Base-by-base conservation (phyloP, 129 eudicot species). In the Lonicera japonica region DNA sequence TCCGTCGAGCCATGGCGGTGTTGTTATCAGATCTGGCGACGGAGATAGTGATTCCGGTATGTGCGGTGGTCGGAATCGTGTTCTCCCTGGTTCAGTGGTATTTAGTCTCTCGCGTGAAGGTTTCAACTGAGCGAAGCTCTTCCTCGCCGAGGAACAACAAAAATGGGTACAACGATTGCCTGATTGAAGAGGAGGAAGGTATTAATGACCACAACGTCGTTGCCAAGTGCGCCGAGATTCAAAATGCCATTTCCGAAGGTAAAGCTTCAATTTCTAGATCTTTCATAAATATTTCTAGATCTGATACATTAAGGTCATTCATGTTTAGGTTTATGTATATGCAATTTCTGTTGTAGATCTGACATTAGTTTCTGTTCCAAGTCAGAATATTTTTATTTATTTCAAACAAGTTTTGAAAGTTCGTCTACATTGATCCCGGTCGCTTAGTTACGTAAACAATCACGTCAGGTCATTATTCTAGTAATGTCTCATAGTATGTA, bases 231-330 rank as follows among this genome's bases (percentile, higher is more conserved):
- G 86, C 97, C 45, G 97, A 90, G 45, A 90, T 90, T 43, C 97
- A 90, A 61, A 83, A 45, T 38, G 97, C 97, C 48, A 90, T 90
- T 38, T 86, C 97, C n/a, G 92, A 90, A 83, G 97, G 97, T 90
- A 5, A 69, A 61, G 18, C 0, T 70, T 4, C 43, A 55, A 4
- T 18, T 51, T n/a, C 48, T 57, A 71, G 66, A 68, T 76, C 60
- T 75, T 60, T 39, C 25, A 5, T 45, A 34, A 16, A 15, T 56
- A 40, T 25, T 43, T 43, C 16, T 3, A 10, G 51, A 0, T 29
- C 36, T 29, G 36, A 29, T 29, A 29, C 6, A 12, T n/a, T 18
- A 17, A 5, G 2, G 1, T 0, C 1, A 16, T 11, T 9, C 41
- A 13, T 61, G 11, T 41, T 13, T 58, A 13, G 38, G 11, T 41